Conservation (phyloP, 1,284 basidiomycete genomes). For the Microbotryum scabiosae region DNA sequence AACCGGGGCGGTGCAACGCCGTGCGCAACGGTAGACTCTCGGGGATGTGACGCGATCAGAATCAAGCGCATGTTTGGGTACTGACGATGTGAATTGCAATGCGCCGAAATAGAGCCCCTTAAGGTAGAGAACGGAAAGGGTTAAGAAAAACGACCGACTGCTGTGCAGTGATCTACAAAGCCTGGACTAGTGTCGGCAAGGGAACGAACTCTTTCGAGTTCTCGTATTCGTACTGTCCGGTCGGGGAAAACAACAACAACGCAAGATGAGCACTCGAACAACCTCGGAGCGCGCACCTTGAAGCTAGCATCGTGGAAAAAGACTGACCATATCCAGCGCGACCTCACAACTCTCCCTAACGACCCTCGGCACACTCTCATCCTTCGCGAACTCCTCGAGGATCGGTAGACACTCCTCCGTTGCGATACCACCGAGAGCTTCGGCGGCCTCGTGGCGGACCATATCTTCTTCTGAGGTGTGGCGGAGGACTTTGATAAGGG, state of each 20-base stretch:
- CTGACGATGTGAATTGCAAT: too few relatives aligned
- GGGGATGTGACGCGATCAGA: too few relatives aligned
- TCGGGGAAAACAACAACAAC: neutral
- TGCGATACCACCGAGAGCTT: slow-evolving; percentile 92
- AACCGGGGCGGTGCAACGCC: too few relatives aligned
- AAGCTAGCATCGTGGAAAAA: neutral
- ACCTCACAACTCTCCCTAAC: slow-evolving; percentile 95
- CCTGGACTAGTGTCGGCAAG: neutral
- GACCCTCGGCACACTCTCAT: slow-evolving; percentile 71
- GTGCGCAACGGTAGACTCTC: too few relatives aligned
- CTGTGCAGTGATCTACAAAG: neutral
- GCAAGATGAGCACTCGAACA: neutral
- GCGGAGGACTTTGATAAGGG: slow-evolving; percentile 68
- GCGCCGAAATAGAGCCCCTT: too few relatives aligned
- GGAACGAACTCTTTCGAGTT: slow-evolving; percentile 77
- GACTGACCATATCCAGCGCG: slow-evolving; percentile 74
- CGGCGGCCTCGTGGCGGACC: slow-evolving; percentile 98
- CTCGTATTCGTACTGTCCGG: slow-evolving; percentile 63
- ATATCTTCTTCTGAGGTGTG: slow-evolving; percentile 77
- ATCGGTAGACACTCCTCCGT: slow-evolving; percentile 79
- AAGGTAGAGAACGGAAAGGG: too few relatives aligned
- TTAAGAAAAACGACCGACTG: too few relatives aligned
- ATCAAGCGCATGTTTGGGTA: too few relatives aligned
- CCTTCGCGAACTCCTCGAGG: slow-evolving; percentile 73
- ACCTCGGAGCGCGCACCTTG: too few relatives aligned